phyloP scores from a whole-genome alignment of 169 alveolate genomes.

The Plasmodium chabaudi region DNA sequence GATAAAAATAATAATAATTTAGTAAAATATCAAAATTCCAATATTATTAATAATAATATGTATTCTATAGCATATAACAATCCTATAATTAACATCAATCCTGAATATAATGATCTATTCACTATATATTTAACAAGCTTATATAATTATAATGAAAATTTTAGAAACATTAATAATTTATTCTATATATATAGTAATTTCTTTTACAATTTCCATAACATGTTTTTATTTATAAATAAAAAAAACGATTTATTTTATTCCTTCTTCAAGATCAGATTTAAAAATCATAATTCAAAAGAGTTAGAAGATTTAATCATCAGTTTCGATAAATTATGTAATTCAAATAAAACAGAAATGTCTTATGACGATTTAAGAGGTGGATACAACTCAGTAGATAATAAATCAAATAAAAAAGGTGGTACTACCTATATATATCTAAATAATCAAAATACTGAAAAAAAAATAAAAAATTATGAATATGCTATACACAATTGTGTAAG shows the following conservation, averaged over 20 bases:
- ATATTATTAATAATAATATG: constrained; percentile 17
- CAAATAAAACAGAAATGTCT: not conserved
- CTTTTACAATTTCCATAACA: constrained; percentile 45
- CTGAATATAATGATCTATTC: constrained; percentile 13
- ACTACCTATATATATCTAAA: not conserved
- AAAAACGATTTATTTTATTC: constrained; percentile 46
- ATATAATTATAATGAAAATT: constrained; percentile 35
- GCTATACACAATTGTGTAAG: constrained; percentile 63
- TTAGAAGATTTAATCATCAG: not conserved
- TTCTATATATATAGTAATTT: constrained; percentile 49
- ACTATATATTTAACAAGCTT: constrained; percentile 26
- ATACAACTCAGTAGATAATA: not conserved
- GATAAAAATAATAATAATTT: constrained; percentile 10
- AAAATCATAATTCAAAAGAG: constrained; percentile 9
- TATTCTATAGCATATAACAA: constrained; percentile 28
- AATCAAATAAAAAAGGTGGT: not conserved
- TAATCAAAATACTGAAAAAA: not conserved
- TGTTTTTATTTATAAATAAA: constrained; percentile 41
- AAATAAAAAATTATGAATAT: constrained; percentile 1
- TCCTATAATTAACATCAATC: constrained; percentile 52
- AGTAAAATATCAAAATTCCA: constrained; percentile 34
- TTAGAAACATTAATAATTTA: constrained; percentile 40
- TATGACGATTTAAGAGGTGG: not conserved
- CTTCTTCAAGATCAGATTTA: constrained; percentile 39
- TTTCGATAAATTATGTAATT: not conserved